A percentile compares a stretch with the other conserved stretches of the same genome.
phyloP scores from a whole-genome alignment of 164 flowering plant species.

The Sextonia rubra region DNA sequence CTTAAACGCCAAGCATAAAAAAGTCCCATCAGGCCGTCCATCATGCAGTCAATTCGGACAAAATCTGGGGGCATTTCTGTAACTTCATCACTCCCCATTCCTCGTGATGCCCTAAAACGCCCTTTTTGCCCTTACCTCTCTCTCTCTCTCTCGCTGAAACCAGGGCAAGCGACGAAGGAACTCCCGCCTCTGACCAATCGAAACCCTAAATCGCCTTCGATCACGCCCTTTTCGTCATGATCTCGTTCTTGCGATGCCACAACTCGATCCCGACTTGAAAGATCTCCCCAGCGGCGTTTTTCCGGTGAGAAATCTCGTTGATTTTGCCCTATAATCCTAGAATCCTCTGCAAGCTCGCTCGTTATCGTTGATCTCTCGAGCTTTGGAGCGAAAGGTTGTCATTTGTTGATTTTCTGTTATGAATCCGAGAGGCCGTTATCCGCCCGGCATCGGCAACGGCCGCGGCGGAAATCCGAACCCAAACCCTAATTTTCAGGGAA shows the following conservation, averaged over 20 bases:
- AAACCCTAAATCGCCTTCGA: neutral
- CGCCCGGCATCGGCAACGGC: conserved; percentile 84
- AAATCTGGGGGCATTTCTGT: neutral
- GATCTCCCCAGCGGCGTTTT: neutral
- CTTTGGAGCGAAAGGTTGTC: neutral
- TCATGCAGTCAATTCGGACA: too few relatives aligned
- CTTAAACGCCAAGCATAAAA: too few relatives aligned
- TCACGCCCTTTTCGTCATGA: neutral
- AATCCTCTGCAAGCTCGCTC: neutral
- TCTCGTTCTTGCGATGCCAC: neutral
- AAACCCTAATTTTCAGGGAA: conserved; percentile 50
- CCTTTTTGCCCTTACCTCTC: neutral
- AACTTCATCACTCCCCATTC: neutral
- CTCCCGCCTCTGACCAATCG: too few relatives aligned
- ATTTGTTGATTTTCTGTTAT: conserved; percentile 21
- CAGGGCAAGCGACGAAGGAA: neutral
- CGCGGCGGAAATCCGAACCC: conserved; percentile 35
- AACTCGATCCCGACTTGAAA: neutral
- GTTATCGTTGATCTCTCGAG: neutral
- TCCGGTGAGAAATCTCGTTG: neutral
- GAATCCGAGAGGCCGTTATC: conserved; percentile 71
- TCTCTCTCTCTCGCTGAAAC: neutral
- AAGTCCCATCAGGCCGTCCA: too few relatives aligned
- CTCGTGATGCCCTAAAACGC: conserved; percentile 1
- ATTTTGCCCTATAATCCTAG: neutral